A percentile compares a stretch with the other conserved stretches of the same genome.
phyloP scores from a whole-genome alignment of 805 yeast species.

The Maudiozyma barnettii region DNA sequence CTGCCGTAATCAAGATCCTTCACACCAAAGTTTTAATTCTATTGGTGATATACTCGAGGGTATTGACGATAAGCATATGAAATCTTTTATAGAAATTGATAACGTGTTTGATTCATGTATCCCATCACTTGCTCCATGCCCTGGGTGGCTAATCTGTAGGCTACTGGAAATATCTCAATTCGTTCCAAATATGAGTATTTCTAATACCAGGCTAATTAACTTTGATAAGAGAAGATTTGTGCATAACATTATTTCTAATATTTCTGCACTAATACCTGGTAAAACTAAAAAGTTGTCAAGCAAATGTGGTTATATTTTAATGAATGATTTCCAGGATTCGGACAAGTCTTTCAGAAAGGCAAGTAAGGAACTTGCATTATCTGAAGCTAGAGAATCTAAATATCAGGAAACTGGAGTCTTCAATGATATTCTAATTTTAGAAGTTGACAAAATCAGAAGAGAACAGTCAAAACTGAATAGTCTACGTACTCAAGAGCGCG shows the following conservation, averaged over 20 bases:
- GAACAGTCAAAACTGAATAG: constrained; percentile 41
- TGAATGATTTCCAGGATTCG: constrained; percentile 24
- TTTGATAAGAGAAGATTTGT: constrained; percentile 76
- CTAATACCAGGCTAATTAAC: constrained; percentile 57
- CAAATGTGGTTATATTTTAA: constrained; percentile 15
- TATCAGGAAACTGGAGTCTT: constrained; percentile 36
- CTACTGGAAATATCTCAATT: constrained; percentile 65
- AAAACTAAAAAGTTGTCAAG: constrained; percentile 2
- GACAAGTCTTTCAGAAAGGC: constrained; percentile 15
- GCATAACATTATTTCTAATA: constrained; percentile 49
- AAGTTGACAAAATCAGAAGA: constrained; percentile 42
- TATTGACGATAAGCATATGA: constrained; percentile 16
- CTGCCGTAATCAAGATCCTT: constrained; percentile 3
- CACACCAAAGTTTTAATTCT: constrained; percentile 21
- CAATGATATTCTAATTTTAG: constrained; percentile 36
- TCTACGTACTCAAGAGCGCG: constrained; percentile 31
- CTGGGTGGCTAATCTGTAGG: constrained; percentile 85
- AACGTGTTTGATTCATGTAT: constrained; percentile 24
- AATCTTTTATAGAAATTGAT: constrained; percentile 28
- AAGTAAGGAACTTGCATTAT: constrained; percentile 33
- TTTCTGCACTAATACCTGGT: constrained; percentile 35
- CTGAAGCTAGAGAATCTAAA: constrained; percentile 35
- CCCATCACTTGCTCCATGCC: constrained; percentile 62
- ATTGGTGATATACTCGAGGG: constrained; percentile 19
- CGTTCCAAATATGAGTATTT: constrained; percentile 69